Conservation (phyloP, 2,329 filamentous ascomycete species). For the Cordyceps farinosa region DNA sequence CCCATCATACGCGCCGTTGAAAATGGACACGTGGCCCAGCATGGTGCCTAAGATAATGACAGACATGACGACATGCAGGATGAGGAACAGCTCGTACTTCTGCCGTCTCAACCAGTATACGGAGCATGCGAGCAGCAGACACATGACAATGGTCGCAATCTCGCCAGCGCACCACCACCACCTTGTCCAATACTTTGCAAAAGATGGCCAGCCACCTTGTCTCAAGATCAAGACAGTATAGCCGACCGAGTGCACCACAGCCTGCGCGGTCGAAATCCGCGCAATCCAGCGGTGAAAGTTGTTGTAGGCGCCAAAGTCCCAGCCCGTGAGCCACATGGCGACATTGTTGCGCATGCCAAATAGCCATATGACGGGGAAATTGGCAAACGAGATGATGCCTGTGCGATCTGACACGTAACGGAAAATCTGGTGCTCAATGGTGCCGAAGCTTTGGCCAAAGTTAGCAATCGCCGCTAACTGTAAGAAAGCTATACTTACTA, state of each 20-base stretch:
- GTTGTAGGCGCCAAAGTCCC: conserved; percentile 65
- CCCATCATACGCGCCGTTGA: conserved; percentile 44
- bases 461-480: not conserved
- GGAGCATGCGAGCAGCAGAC: conserved; percentile 43
- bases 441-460: conserved; percentile 32
- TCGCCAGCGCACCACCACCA: conserved; percentile 51
- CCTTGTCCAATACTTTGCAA: conserved; percentile 35
- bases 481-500: conserved; percentile 31
- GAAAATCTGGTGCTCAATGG: conserved; percentile 33
- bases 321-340: conserved; percentile 63
- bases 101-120: conserved; percentile 49
- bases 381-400: conserved; percentile 60
- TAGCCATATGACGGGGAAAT: conserved; percentile 62
- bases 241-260: conserved; percentile 58
- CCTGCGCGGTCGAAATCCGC: conserved; percentile 57
- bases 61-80: conserved; percentile 50
- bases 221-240: conserved; percentile 48
- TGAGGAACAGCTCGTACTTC: conserved; percentile 50
- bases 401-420: conserved; percentile 62
- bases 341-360: conserved; percentile 66
- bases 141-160: conserved; percentile 45
- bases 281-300: conserved; percentile 66
- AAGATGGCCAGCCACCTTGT: conserved; percentile 36
- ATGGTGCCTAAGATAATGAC: conserved; percentile 47
- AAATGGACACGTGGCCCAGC: conserved; percentile 53